A percentile compares a stretch with the other conserved stretches of the same genome.
phyloP scores from a whole-genome alignment of 2,329 filamentous ascomycete species.

The Sordariomycetes sp. region DNA sequence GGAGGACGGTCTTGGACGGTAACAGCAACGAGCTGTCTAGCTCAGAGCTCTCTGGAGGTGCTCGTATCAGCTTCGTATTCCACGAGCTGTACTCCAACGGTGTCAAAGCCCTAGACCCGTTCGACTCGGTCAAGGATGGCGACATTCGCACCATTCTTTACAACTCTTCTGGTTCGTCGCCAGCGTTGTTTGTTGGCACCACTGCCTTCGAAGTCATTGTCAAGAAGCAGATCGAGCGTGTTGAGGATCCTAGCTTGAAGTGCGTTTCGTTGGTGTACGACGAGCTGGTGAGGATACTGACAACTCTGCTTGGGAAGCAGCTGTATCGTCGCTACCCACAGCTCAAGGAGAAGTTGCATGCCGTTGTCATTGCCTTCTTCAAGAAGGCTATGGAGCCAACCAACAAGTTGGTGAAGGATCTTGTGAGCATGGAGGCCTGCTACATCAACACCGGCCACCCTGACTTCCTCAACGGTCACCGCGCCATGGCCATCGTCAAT shows the following conservation, averaged over 20 bases:
- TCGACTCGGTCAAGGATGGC: slow-evolving; percentile 93
- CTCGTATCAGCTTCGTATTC: slow-evolving; percentile 98
- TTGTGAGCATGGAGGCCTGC: slow-evolving; percentile 91
- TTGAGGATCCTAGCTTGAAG: slow-evolving; percentile 95
- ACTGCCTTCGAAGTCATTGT: slow-evolving; percentile 98
- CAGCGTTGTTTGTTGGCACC: slow-evolving; percentile 92
- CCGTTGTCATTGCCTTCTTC: slow-evolving; percentile 87
- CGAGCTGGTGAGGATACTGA: slow-evolving; percentile 90
- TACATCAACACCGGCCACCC: slow-evolving; percentile 99
- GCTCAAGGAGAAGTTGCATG: slow-evolving; percentile 94
- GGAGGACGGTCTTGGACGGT: slow-evolving; percentile 89
- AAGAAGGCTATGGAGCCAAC: slow-evolving; percentile 98
- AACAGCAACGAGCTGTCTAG: slow-evolving; percentile 96
- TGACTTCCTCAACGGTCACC: slow-evolving; percentile 93
- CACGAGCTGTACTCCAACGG: slow-evolving; percentile 97
- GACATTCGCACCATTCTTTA: slow-evolving; percentile 96
- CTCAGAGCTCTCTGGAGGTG: slow-evolving; percentile 88
- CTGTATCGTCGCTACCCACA: slow-evolving; percentile 88
- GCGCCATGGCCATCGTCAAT: slow-evolving; percentile 97
- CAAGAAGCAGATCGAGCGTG: slow-evolving; percentile 93
- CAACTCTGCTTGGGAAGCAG: slow-evolving; percentile 78
- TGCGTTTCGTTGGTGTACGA: slow-evolving; percentile 97
- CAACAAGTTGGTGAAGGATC: slow-evolving; percentile 89
- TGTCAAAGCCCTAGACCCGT: slow-evolving; percentile 94
- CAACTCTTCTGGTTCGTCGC: slow-evolving; percentile 98